phyloP scores from a whole-genome alignment of 2,329 filamentous ascomycete species.

The Aspergillus jensenii region DNA sequence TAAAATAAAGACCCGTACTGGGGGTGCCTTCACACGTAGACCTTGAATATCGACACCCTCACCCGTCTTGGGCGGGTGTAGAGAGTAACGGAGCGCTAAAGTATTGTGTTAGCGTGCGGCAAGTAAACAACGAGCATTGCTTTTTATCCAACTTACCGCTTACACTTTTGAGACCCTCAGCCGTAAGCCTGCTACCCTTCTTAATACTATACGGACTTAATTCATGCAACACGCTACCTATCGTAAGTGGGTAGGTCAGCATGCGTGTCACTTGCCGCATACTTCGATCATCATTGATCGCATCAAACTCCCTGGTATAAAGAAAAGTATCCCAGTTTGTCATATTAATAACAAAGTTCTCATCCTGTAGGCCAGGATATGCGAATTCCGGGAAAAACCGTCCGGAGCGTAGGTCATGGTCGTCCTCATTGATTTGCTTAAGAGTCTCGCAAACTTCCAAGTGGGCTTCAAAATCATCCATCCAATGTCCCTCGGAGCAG shows the following conservation, averaged over 20 bases:
- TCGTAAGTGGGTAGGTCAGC: slow-evolving; percentile 88
- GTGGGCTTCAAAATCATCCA: slow-evolving; percentile 91
- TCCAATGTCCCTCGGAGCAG: slow-evolving; percentile 93
- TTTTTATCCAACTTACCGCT: slow-evolving; percentile 64
- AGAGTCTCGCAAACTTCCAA: slow-evolving; percentile 89
- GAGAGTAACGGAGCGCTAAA: slow-evolving; percentile 82
- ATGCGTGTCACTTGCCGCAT: slow-evolving; percentile 92
- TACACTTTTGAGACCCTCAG: slow-evolving; percentile 89
- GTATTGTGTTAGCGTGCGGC: slow-evolving; percentile 1
- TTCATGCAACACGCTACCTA: slow-evolving; percentile 90
- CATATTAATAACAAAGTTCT: slow-evolving; percentile 93
- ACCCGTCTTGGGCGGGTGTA: slow-evolving; percentile 82
- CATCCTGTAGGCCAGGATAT: slow-evolving; percentile 84
- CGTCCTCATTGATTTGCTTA: slow-evolving; percentile 93
- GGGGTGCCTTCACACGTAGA: slow-evolving; percentile 78
- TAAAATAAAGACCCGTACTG: slow-evolving; percentile 87
- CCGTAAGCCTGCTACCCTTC: slow-evolving; percentile 71
- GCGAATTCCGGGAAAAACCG: slow-evolving; percentile 92
- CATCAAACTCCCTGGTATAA: slow-evolving; percentile 87
- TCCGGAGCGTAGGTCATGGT: slow-evolving; percentile 89
- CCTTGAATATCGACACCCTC: slow-evolving; percentile 73
- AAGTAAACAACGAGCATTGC: background rate
- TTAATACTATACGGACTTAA: slow-evolving; percentile 87
- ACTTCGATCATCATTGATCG: slow-evolving; percentile 84
- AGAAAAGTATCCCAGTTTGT: slow-evolving; percentile 98